Evolutionary conservation across 2,329 filamentous ascomycete genomes (phyloP).

Genomic region (Domatiomyces catenatus): DNA sequence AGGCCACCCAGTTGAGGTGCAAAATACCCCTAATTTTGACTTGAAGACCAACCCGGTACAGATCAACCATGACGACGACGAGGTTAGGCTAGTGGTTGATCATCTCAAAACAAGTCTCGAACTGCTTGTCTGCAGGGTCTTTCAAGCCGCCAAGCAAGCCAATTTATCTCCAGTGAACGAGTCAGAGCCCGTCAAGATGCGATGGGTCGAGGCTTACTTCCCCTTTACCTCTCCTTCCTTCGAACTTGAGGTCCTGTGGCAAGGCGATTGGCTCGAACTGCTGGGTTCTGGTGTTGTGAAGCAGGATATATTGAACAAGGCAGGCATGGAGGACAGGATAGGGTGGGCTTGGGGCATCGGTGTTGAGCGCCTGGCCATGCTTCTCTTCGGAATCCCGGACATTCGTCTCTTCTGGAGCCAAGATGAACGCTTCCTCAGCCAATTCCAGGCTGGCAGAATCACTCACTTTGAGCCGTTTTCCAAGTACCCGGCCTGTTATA

Average conservation of each 20-base stretch:
- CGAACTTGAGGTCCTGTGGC: constrained; percentile 92
- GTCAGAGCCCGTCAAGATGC: constrained; percentile 55
- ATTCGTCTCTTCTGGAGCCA: constrained; percentile 92
- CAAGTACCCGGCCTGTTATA: constrained; percentile 74
- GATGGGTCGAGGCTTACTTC: constrained; percentile 96
- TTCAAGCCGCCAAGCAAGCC: constrained; percentile 58
- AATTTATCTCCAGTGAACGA: constrained; percentile 29
- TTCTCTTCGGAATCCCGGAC: constrained; percentile 89
- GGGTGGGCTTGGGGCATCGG: constrained; percentile 96
- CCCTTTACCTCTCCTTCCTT: constrained; percentile 91
- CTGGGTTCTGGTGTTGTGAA: constrained; percentile 83
- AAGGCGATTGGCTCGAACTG: constrained; percentile 88
- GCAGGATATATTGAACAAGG: constrained; percentile 64
- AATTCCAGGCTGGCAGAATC: constrained; percentile 49
- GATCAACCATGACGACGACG: constrained; percentile 51
- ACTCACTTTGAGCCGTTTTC: constrained; percentile 71
- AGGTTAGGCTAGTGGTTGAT: constrained; percentile 65
- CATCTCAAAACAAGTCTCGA: constrained; percentile 86
- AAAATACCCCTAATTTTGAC: constrained; percentile 57
- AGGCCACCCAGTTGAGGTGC: constrained; percentile 43
- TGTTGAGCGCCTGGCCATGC: constrained; percentile 90
- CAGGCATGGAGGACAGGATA: constrained; percentile 56
- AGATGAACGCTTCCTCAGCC: constrained; percentile 69
- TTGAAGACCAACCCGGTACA: constrained; percentile 73
- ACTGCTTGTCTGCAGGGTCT: constrained; percentile 76